A percentile compares a stretch with the other conserved stretches of the same genome.
Evolutionary conservation across 164 flowering plant species (phyloP).

Genomic region (Taxillus chinensis): DNA sequence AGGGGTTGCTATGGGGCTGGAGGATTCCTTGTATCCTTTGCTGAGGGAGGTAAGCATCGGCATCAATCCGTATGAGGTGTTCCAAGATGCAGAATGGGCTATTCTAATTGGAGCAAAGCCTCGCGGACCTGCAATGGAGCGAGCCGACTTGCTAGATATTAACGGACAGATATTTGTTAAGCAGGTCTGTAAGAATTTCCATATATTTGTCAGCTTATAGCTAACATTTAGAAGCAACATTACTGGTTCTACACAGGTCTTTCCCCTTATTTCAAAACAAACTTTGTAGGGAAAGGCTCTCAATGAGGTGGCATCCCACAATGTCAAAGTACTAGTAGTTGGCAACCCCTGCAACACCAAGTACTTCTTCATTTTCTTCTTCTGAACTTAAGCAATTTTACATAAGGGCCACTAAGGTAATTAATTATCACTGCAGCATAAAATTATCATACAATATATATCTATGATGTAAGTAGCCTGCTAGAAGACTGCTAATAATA

Average conservation of each 20-base stretch:
- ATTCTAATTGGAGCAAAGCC: conserved; percentile 96
- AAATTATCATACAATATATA: too few relatives aligned
- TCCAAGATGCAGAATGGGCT: conserved; percentile 91
- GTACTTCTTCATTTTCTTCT: conserved; percentile 37
- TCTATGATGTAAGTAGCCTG: too few relatives aligned
- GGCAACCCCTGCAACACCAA: conserved; percentile 99
- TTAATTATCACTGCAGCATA: too few relatives aligned
- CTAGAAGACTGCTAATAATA: too few relatives aligned
- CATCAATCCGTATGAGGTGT: conserved; percentile 83
- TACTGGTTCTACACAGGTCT: not conserved
- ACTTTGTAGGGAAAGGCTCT: conserved; percentile 71
- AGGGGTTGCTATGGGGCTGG: conserved; percentile 99
- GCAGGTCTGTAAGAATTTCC: conserved; percentile 41
- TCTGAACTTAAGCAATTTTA: too few relatives aligned
- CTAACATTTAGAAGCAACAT: not conserved
- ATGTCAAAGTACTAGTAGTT: conserved; percentile 85
- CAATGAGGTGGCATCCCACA: conserved; percentile 82
- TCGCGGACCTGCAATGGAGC: conserved; percentile 98
- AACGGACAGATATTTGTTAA: conserved; percentile 90
- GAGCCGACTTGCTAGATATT: conserved; percentile 78
- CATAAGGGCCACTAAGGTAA: too few relatives aligned
- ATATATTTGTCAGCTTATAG: not conserved
- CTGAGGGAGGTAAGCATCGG: conserved; percentile 86
- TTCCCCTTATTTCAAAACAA: not conserved
- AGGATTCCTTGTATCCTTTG: conserved; percentile 89